Percentiles rank a stretch among this genome's conserved stretches.
Conservation (phyloP, 805 yeast genomes). For the Monosporozyma servazzii region DNA sequence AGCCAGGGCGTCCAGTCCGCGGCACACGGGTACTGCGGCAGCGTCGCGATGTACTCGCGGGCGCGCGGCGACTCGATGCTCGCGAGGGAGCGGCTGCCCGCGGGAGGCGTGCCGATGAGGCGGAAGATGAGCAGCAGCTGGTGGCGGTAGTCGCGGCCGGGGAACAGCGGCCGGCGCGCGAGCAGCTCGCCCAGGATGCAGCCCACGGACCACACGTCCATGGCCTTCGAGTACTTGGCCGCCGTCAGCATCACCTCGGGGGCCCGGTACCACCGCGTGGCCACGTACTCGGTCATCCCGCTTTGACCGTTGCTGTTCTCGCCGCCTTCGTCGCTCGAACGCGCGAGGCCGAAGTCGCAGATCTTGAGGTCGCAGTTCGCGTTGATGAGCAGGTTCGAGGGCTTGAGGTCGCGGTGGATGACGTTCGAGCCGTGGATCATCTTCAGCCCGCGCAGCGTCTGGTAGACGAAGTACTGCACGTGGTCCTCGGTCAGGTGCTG, state of each 20-base stretch:
- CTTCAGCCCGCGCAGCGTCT: slow-evolving; percentile 80
- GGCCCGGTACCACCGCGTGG: slow-evolving; percentile 96
- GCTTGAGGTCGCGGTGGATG: slow-evolving; percentile 86
- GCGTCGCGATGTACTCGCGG: slow-evolving; percentile 71
- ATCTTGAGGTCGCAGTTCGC: slow-evolving; percentile 90
- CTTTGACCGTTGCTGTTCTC: slow-evolving; percentile 12
- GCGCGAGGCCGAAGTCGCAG: slow-evolving; percentile 77
- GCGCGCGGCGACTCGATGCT: slow-evolving; percentile 75
- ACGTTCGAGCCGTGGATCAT: slow-evolving; percentile 92
- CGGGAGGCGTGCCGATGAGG: slow-evolving; percentile 71
- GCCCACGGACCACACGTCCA: slow-evolving; percentile 95
- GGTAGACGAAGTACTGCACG: slow-evolving; percentile 87
- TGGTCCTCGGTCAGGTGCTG: slow-evolving; percentile 87
- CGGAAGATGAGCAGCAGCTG: slow-evolving; percentile 80
- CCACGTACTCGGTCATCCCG: slow-evolving; percentile 89
- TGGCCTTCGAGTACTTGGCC: slow-evolving; percentile 87
- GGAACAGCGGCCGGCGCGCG: slow-evolving; percentile 78
- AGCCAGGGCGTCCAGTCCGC: slow-evolving; percentile 6
- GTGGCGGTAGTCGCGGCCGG: slow-evolving; percentile 89
- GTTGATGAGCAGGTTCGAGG: slow-evolving; percentile 75
- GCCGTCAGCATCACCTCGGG: slow-evolving; percentile 96
- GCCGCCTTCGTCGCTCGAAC: slow-evolving; percentile 25
- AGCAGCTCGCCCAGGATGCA: slow-evolving; percentile 90
- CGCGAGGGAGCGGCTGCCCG: slow-evolving; percentile 34
- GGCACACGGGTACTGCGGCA: slow-evolving; percentile 48